Evolutionary conservation across 2,329 filamentous ascomycete species (phyloP).

Genomic region (Colletotrichum sp.): DNA sequence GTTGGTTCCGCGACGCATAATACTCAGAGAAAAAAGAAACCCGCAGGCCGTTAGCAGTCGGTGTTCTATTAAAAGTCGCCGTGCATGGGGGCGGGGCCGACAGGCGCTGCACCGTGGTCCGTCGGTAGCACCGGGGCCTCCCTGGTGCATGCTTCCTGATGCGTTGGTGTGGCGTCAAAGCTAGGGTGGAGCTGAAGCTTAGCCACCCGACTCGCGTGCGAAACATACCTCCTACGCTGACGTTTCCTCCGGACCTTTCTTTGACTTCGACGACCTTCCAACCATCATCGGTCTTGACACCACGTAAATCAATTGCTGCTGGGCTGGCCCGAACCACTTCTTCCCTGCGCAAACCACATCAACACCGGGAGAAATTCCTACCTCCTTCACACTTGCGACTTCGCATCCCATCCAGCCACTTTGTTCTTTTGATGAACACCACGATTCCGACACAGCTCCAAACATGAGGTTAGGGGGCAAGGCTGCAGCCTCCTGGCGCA

Average conservation of each 20-base stretch:
- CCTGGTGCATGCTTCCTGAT: conserved; percentile 15
- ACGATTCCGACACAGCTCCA: conserved; percentile 35
- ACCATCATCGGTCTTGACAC: background rate
- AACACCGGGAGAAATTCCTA: background rate
- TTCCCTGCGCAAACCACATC: background rate
- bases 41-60: background rate
- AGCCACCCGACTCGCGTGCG: conserved; percentile 22
- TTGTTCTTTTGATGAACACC: conserved; percentile 46
- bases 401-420: background rate
- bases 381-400: background rate
- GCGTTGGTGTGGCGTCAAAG: conserved; percentile 22
- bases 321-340: conserved; percentile 12
- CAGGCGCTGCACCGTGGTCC: background rate
- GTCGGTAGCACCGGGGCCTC: conserved; percentile 1
- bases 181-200: conserved; percentile 22
- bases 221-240: conserved; percentile 23
- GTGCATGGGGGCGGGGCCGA: conserved; percentile 1
- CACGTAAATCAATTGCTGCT: conserved; percentile 7
- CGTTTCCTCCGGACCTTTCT: conserved; percentile 16
- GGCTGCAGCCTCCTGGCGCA: conserved; percentile 51
- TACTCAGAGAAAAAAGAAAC: background rate
- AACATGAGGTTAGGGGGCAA: conserved; percentile 61
- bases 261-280: conserved; percentile 15
- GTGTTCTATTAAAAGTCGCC: conserved; percentile 8
- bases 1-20: background rate